phyloP scores from a whole-genome alignment of 768 basidiomycete genomes.

The Pleurotus cornucopiae region DNA sequence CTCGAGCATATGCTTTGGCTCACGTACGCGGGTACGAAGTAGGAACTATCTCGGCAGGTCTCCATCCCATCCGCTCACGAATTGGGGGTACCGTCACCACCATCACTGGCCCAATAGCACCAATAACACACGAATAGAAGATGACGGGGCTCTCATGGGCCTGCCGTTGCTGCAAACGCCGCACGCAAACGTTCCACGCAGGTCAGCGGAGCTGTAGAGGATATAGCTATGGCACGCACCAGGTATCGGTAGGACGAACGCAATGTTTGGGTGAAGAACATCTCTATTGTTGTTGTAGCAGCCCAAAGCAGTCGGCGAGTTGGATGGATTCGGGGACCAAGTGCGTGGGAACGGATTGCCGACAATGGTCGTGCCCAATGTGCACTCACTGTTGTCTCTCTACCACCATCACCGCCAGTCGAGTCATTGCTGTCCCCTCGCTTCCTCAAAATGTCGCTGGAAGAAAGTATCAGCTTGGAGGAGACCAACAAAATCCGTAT shows the following conservation, averaged over 20 bases:
- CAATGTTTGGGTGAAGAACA: slow-evolving; percentile 44
- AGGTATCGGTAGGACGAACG: slow-evolving; percentile 49
- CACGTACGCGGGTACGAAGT: slow-evolving; percentile 75
- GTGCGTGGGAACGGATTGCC: not conserved
- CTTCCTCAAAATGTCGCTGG: slow-evolving; percentile 54
- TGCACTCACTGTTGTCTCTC: not conserved
- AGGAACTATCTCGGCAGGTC: slow-evolving; percentile 64
- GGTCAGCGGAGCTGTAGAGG: slow-evolving; percentile 12
- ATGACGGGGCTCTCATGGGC: slow-evolving; percentile 90
- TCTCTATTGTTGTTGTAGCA: slow-evolving; percentile 20
- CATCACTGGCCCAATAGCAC: slow-evolving; percentile 70
- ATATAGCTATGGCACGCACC: slow-evolving; percentile 21
- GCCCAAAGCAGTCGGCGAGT: not conserved
- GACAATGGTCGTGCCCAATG: too few species aligned
- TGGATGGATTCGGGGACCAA: slow-evolving; percentile 3
- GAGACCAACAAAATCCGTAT: slow-evolving; percentile 97
- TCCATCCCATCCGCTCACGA: slow-evolving; percentile 66
- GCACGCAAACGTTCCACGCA: not conserved
- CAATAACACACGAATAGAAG: slow-evolving; percentile 81
- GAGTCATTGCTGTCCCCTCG: slow-evolving; percentile 14
- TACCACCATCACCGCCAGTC: slow-evolving; percentile 13
- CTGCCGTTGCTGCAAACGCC: slow-evolving; percentile 66
- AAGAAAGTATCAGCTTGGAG: slow-evolving; percentile 86
- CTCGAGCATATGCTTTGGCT: not conserved
- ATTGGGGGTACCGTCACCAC: slow-evolving; percentile 76